These are phyloP conservation scores for Citrullus colocynthis DNA, from an alignment of 306 rosid genomes.

Conservation along the genomic window DNA sequence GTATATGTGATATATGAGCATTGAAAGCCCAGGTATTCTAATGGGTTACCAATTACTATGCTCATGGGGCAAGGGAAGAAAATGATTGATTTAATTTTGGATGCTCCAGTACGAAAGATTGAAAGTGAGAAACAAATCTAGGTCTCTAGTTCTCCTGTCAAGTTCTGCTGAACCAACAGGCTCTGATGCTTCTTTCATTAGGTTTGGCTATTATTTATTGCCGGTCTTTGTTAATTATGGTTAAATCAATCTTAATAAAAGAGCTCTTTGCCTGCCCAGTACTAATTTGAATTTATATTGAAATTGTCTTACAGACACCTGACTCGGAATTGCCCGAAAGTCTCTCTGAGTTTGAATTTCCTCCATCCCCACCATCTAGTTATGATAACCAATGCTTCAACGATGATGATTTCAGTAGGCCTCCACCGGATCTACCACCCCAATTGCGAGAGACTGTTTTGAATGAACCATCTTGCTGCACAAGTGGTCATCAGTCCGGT, in stretches of 20 bases:
- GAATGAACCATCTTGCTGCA: slow-evolving; percentile 28
- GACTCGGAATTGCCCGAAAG: slow-evolving; percentile 27
- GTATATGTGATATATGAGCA: background rate
- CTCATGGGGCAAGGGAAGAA: background rate
- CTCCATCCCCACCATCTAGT: slow-evolving; percentile 79
- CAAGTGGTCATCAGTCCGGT: slow-evolving; percentile 9
- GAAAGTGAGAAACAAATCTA: background rate
- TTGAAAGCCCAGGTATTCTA: background rate
- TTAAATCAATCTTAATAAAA: background rate
- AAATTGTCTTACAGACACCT: slow-evolving; percentile 31
- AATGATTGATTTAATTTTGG: background rate
- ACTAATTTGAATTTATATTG: slow-evolving; percentile 10
- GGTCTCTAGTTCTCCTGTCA: background rate
- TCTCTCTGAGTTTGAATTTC: slow-evolving; percentile 34
- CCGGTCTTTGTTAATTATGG: background rate
- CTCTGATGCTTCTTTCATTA: background rate
- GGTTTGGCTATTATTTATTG: background rate
- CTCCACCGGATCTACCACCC: slow-evolving; percentile 73
- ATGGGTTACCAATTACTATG: background rate
- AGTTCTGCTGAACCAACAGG: background rate
- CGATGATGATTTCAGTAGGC: slow-evolving; percentile 48
- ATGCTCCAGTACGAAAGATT: background rate
- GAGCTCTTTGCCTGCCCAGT: background rate
- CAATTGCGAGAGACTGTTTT: slow-evolving; percentile 34
- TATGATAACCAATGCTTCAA: slow-evolving; percentile 41